A percentile compares a stretch with the other conserved stretches of the same genome.
phyloP scores from a whole-genome alignment of 805 yeast genomes.

The Clavispora santaluciae region DNA sequence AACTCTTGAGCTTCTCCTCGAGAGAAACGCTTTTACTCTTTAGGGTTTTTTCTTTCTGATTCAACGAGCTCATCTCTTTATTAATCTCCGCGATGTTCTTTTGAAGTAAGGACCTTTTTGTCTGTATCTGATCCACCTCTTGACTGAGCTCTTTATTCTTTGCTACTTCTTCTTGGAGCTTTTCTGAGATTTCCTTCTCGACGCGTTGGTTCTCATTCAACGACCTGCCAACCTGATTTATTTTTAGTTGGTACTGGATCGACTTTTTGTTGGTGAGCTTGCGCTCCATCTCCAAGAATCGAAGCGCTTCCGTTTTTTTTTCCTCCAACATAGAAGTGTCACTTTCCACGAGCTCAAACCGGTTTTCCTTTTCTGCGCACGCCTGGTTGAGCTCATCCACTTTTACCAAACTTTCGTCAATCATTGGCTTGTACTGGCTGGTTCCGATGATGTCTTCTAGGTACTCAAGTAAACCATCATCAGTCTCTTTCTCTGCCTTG shows the following conservation, averaged over 20 bases:
- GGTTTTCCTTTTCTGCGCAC: slow-evolving; percentile 73
- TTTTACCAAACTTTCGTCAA: slow-evolving; percentile 56
- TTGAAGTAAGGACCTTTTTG: slow-evolving; percentile 17
- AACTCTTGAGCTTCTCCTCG: slow-evolving; percentile 73
- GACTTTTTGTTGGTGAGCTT: slow-evolving; percentile 49
- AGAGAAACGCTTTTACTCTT: slow-evolving; percentile 56
- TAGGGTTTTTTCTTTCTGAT: slow-evolving; percentile 28
- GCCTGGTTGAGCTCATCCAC: slow-evolving; percentile 75
- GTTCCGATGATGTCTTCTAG: slow-evolving; percentile 97
- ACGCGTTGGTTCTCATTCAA: slow-evolving; percentile 35
- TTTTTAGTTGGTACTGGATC: slow-evolving; percentile 49
- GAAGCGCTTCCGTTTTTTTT: slow-evolving; percentile 65
- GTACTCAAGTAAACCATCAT: slow-evolving; percentile 91
- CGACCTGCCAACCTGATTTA: slow-evolving; percentile 35
- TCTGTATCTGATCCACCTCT: slow-evolving; percentile 31
- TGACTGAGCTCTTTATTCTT: slow-evolving; percentile 34
- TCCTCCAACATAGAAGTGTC: slow-evolving; percentile 66
- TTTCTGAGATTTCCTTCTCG: slow-evolving; percentile 35
- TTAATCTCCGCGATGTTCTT: slow-evolving; percentile 13
- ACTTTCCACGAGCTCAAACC: slow-evolving; percentile 74
- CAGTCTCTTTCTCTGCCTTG: slow-evolving; percentile 86
- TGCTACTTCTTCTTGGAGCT: slow-evolving; percentile 39
- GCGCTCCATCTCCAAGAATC: slow-evolving; percentile 63
- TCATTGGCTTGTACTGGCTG: slow-evolving; percentile 68
- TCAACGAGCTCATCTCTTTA: slow-evolving; percentile 15